phyloP scores from a whole-genome alignment of 2,329 filamentous ascomycete genomes.

The Fonsecaea erecta region DNA sequence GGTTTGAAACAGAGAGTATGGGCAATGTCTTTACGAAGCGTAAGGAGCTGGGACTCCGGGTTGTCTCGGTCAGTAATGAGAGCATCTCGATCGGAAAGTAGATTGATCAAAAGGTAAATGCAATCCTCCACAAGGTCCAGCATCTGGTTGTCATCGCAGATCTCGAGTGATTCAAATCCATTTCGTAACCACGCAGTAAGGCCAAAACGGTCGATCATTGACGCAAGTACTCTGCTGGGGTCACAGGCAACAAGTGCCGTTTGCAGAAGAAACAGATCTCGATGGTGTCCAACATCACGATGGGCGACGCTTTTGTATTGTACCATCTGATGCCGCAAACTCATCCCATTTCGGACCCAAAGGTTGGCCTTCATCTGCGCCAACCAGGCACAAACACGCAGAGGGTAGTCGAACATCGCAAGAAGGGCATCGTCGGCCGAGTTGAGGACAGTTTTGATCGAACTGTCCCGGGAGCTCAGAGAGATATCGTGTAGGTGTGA shows the following conservation, averaged over 20 bases:
- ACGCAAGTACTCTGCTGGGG: constrained; percentile 80
- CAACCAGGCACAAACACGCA: constrained; percentile 93
- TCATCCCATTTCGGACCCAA: constrained; percentile 98
- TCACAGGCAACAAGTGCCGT: constrained; percentile 86
- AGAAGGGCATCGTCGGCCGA: constrained; percentile 78
- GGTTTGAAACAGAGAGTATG: constrained; percentile 97
- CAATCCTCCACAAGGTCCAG: constrained; percentile 95
- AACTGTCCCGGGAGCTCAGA: constrained; percentile 24
- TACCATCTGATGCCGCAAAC: constrained; percentile 89
- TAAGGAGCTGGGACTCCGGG: constrained; percentile 66
- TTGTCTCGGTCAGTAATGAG: constrained; percentile 72
- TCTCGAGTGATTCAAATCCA: constrained; percentile 72
- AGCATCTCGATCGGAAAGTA: constrained; percentile 85
- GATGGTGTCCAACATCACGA: constrained; percentile 89
- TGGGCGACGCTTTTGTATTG: constrained; percentile 89
- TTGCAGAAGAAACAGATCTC: constrained; percentile 92
- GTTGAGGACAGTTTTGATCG: constrained; percentile 27
- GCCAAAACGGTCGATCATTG: constrained; percentile 89
- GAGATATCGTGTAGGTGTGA: constrained; percentile 31
- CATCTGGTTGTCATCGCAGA: constrained; percentile 84
- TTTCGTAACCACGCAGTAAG: constrained; percentile 87
- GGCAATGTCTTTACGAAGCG: constrained; percentile 85
- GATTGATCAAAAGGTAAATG: constrained; percentile 86
- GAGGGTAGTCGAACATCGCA: constrained; percentile 87
- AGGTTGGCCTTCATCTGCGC: constrained; percentile 98